Evolutionary conservation across 2,329 filamentous ascomycete genomes (phyloP).

Genomic region (Fusarium sp.): DNA sequence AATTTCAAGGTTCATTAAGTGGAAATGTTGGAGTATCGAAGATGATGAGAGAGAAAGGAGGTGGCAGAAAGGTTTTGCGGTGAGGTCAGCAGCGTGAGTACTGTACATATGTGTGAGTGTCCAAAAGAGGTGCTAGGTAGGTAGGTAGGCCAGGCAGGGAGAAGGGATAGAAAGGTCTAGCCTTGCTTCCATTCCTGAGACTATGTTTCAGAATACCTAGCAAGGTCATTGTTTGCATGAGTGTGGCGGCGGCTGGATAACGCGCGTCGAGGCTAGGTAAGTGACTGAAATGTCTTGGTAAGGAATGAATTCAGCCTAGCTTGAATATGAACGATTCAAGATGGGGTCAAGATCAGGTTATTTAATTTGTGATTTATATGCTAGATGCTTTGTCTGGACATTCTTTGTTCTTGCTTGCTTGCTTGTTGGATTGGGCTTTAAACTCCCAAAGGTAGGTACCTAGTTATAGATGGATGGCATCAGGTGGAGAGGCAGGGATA

Average conservation of each 20-base stretch:
- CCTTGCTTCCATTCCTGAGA: slow-evolving; percentile 9
- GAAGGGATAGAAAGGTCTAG: slow-evolving; percentile 17
- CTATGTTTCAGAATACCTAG: slow-evolving; percentile 24
- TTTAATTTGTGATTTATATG: neutral
- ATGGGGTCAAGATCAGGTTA: neutral
- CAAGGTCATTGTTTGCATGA: slow-evolving; percentile 14
- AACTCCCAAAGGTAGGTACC: neutral
- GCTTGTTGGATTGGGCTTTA: neutral
- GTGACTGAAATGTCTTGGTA: slow-evolving; percentile 16
- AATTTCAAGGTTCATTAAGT: neutral
- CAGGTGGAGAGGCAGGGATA: neutral
- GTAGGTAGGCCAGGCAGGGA: neutral
- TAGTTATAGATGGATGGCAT: neutral
- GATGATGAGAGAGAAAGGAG: slow-evolving; percentile 15
- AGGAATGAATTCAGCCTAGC: slow-evolving; percentile 25
- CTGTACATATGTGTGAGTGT: neutral
- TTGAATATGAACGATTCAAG: neutral
- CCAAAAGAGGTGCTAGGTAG: neutral
- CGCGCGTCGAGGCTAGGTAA: slow-evolving; percentile 25
- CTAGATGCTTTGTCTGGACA: slow-evolving; percentile 7
- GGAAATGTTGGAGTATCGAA: neutral
- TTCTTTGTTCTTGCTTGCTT: slow-evolving; percentile 2
- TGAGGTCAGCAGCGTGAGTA: neutral
- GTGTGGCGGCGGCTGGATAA: slow-evolving; percentile 25
- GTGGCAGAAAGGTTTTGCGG: slow-evolving; percentile 10